phyloP scores from a whole-genome alignment of 2,329 filamentous ascomycete genomes.

The Balansia obtecta region DNA sequence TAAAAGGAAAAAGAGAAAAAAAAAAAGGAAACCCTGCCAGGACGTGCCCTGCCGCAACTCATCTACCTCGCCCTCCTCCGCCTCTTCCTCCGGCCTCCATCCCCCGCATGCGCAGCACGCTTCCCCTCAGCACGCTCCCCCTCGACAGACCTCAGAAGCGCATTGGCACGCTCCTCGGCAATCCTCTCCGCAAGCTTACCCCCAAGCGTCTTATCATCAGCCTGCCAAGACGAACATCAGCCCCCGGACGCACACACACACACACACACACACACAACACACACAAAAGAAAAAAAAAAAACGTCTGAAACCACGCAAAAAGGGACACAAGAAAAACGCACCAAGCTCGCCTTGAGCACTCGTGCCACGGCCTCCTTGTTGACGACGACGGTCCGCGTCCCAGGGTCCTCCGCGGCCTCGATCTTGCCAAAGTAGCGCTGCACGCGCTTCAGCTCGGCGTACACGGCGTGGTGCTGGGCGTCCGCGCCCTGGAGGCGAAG shows the following conservation, averaged over 20 bases:
- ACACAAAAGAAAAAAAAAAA: too few species aligned
- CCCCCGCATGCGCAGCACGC: slow-evolving; percentile 26
- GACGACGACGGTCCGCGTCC: slow-evolving; percentile 39
- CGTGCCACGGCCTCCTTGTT: slow-evolving; percentile 69
- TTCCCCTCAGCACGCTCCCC: slow-evolving; percentile 34
- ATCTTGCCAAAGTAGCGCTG: slow-evolving; percentile 92
- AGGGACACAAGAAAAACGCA: too few species aligned
- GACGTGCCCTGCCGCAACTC: too few species aligned
- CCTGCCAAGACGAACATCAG: slow-evolving; percentile 16
- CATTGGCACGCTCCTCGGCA: slow-evolving; percentile 42
- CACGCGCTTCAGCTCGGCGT: slow-evolving; percentile 72
- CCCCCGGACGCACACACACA: too few species aligned
- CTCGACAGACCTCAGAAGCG: slow-evolving; percentile 33
- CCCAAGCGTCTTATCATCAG: slow-evolving; percentile 39
- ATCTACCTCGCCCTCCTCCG: too few species aligned
- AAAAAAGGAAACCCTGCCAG: too few species aligned
- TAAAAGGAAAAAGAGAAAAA: too few species aligned
- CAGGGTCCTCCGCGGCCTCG: slow-evolving; percentile 52
- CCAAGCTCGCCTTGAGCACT: slow-evolving; percentile 72
- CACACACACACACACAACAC: too few species aligned
- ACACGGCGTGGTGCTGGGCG: slow-evolving; percentile 75
- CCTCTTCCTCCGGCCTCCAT: slow-evolving; percentile 12
- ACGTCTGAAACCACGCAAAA: too few species aligned
- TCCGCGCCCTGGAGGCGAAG: slow-evolving; percentile 69
- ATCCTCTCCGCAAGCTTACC: slow-evolving; percentile 42